Base-by-base conservation (phyloP, 129 eudicot genomes). In the Escallonia herrerae region DNA sequence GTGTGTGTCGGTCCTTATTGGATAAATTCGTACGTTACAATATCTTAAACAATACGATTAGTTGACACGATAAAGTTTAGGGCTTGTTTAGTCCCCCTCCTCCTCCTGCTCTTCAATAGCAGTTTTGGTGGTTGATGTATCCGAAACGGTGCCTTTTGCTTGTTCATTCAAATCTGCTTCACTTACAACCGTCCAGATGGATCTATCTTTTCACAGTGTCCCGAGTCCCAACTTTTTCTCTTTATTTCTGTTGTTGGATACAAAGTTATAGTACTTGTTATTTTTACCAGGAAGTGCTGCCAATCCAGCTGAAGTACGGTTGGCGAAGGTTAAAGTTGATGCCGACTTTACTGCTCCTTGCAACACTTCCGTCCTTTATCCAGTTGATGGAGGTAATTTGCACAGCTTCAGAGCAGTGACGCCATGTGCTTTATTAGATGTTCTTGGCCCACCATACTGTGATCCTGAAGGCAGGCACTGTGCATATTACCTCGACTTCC, bases 401-500 rank as follows among this genome's bases (percentile, higher is more conserved):
- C 97, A 91, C 67, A 76, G 90, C 64, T 87, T 91, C 67, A 87
- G 90, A 5, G 97, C 96, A 43, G 37, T 68, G 54, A 87, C 96
- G 0, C 63, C 96, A 0, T 85, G 96, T 47, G 97, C 97, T 4
- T 90, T 91, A 41, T 86, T 91, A 6, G 97, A 91, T 58, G 96
- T 91, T 62, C 87, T 91, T 10, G 94, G 91, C 61, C 97, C 97
- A 4, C 97, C 97, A 2, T 91, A 91, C 62, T 68, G 71, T 13
- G 94, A 82, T 60, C 73, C 94, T 6, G 83, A 91, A 9, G 97
- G 97, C 71, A 79, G 97, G 40, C 90, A 91, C 60, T 91, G 97
- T 65, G 76, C 83, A 22, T 87, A 84, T 76, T 91, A 87, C 68
- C 74, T 8, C 2, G 78, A 84, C 46, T 73, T 67, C 54, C 90